Conservation (phyloP, 345 rosid species). For the Moricandia arvensis region DNA sequence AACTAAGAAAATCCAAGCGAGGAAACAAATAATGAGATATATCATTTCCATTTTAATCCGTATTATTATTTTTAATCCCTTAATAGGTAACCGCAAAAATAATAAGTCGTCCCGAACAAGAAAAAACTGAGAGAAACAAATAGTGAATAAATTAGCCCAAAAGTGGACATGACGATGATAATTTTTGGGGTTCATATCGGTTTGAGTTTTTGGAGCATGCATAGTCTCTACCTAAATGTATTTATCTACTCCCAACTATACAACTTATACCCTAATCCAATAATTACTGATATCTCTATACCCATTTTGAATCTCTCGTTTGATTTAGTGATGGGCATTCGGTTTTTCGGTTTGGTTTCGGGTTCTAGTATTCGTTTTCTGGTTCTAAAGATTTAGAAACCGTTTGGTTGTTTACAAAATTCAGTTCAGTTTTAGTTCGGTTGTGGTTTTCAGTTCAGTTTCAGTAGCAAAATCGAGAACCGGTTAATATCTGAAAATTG, state of each 20-base stretch:
- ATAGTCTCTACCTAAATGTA: neutral
- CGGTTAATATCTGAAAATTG: no score
- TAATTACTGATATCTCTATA: conserved; percentile 2
- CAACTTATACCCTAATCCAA: neutral
- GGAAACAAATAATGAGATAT: neutral
- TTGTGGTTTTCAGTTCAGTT: no score
- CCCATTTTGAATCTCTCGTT: no score
- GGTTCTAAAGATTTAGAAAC: no score
- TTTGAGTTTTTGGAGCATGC: neutral
- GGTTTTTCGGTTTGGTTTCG: no score
- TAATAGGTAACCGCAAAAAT: no score
- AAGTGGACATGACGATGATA: neutral
- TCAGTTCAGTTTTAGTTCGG: no score
- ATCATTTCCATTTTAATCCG: neutral
- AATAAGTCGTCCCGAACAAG: no score
- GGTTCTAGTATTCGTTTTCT: no score
- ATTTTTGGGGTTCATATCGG: neutral
- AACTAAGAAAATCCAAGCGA: neutral
- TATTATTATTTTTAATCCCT: neutral
- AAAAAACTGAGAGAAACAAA: neutral
- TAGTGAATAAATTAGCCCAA: neutral
- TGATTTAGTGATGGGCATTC: no score
- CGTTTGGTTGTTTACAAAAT: no score
- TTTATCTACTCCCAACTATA: neutral
- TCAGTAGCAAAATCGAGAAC: no score